Base-by-base conservation (phyloP, 768 basidiomycete genomes). In the Pisolithus orientalis region DNA sequence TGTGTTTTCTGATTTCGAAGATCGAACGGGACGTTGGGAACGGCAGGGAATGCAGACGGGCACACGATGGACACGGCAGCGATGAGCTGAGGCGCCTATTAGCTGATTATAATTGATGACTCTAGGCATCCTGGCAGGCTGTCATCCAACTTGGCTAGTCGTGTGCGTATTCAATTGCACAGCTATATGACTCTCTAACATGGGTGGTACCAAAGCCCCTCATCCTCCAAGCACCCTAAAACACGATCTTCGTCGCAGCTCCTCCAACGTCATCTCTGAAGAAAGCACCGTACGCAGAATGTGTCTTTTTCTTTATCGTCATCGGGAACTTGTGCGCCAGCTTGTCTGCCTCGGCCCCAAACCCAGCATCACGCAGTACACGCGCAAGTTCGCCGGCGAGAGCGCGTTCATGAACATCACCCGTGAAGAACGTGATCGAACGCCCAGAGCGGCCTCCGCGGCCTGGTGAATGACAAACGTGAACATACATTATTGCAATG, bases 391-490 rank as follows among this genome's bases (percentile, higher is more conserved):
- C 95, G 7, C 96, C 96, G 7, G 96, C 94, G 3, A 96, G 75
- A 21, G 84, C 77, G 46, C 81, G 76, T 71, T 96, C 94, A 68
- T 96, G 84, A 39, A 83, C 71, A 50, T 91, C 90, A 5, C 94
- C 94, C 1, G 95, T 97, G 72, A 97, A 98, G 75, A 96, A 97
- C 21, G 95, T 98, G 61, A 96, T 85, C 21, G 91, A 88, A 67
- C 90, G 91, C 51, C 95, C 95, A 38, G 74, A 82, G 64, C 86
- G 84, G 10, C 94, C 94, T 37, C 89, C 95, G 49, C 95, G 88
- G 9, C 95, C 93, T 82, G 69, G 60, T 37, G 34, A 17, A 29
- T 6, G 25, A 37, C 34, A 27, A 14, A n/a, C 16, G 32, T 25
- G 10, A 34, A 17, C 39, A n/a, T 44, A n/a, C 37, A 16, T 37